phyloP scores from a whole-genome alignment of 768 basidiomycete species.

The Xerocomus spinulosus region DNA sequence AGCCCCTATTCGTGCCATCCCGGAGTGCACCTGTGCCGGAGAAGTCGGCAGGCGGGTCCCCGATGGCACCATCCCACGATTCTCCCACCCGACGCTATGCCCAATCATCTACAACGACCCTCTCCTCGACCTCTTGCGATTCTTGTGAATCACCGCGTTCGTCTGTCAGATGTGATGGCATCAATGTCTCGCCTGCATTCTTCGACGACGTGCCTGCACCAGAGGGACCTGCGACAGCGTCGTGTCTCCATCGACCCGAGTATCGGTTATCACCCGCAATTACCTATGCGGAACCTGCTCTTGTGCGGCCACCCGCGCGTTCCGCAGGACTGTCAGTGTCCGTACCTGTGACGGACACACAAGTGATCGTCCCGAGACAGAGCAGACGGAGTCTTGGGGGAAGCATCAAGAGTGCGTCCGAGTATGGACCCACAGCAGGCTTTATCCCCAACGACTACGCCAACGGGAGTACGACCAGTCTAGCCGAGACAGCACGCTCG shows the following conservation, averaged over 20 bases:
- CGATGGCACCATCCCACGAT: too few relatives aligned
- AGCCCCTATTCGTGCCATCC: slow-evolving; percentile 7
- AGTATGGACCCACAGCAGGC: slow-evolving; percentile 28
- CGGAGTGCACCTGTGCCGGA: slow-evolving; percentile 4
- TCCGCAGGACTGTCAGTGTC: background rate
- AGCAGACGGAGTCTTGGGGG: slow-evolving; percentile 1
- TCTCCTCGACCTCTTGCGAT: slow-evolving; percentile 11
- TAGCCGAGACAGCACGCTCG: slow-evolving; percentile 12
- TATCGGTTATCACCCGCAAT: slow-evolving; percentile 22
- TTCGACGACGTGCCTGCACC: slow-evolving; percentile 43
- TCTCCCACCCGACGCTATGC: background rate
- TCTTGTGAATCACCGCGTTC: slow-evolving; percentile 18
- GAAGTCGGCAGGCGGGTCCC: background rate
- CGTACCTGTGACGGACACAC: too few relatives aligned
- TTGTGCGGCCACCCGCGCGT: slow-evolving; percentile 10
- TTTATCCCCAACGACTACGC: slow-evolving; percentile 22
- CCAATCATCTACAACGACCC: slow-evolving; percentile 13
- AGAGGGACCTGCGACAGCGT: slow-evolving; percentile 42
- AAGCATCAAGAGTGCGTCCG: background rate
- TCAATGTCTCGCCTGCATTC: slow-evolving; percentile 41
- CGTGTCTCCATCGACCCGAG: slow-evolving; percentile 31
- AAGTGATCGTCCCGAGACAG: slow-evolving; percentile 1
- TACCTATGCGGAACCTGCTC: slow-evolving; percentile 14
- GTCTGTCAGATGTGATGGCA: slow-evolving; percentile 18
- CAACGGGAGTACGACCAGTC: slow-evolving; percentile 7